Base-by-base conservation (phyloP, 441 rosid species). In the Adansonia grandidieri region DNA sequence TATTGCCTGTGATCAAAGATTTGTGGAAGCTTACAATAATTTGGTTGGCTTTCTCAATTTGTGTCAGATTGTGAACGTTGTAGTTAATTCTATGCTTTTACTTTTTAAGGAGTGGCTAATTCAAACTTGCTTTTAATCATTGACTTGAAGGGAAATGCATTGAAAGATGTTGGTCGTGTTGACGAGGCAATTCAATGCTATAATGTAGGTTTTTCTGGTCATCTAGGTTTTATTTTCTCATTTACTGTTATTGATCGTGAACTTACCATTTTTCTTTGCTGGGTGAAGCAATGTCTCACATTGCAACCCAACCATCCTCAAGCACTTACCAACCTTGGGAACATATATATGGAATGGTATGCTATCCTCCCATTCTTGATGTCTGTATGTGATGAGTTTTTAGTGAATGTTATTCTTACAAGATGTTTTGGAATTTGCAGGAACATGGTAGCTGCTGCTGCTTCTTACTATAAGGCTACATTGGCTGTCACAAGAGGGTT, bases 331-430 rank as follows among this genome's bases (percentile, higher is more conserved):
- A 97, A 97, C 83, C 94, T 97, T 76, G 99, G 99, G 78, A 95
- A 97, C 80, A 89, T 97, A 80, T 97, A 95, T 80, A 95, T 95
- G 98, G 98, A 97, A 85, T 95, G 99, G 99, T 93, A 88, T 24
- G 76, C 22, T 80, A 76, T 71, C 66, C n/a, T 65, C 40, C 40
- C 40, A 37, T 37, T 37, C 40, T 37, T 3, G 40, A 37, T 37
- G 40, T 37, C 40, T 37, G 40, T 4, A 37, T n/a, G 8, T 72
- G 75, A 72, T 14, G 32, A 54, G 74, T 54, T 72, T 37, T 17
- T 53, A 54, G 24, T 28, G 51, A 56, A 64, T 0, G 19, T 3
- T 37, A 22, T 2, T 47, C 66, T 24, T 50, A 65, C 70, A 44
- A 44, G 79, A 50, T 69, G 50, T 83, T 40, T 68, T 77, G 71